These are phyloP conservation scores for Leishmania lainsoni DNA, from an alignment of 208 protist species.

Conservation along the genomic window DNA sequence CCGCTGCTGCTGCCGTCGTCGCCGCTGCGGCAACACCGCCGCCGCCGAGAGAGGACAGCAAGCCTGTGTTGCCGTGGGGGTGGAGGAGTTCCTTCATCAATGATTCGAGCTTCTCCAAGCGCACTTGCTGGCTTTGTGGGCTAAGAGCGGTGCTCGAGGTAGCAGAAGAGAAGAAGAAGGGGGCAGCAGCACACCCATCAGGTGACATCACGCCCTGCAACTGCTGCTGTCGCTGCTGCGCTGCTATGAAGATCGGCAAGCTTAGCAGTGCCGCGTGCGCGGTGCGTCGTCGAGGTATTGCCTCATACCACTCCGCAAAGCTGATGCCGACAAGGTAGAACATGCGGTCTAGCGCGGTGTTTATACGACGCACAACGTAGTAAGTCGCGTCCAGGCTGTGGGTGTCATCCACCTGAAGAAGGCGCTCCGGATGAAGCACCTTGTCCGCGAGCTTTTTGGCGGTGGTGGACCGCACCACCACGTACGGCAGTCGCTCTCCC, in stretches of 20 bases:
- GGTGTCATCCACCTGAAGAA: slow-evolving; percentile 41
- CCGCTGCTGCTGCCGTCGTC: background rate
- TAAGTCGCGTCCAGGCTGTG: slow-evolving; percentile 65
- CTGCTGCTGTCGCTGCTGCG: slow-evolving; percentile 13
- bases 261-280: slow-evolving; percentile 29
- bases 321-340: slow-evolving; percentile 78
- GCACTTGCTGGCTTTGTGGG: background rate
- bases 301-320: slow-evolving; percentile 55
- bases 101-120: background rate
- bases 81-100: slow-evolving; percentile 5
- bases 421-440: slow-evolving; percentile 60
- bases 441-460: slow-evolving; percentile 25
- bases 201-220: background rate
- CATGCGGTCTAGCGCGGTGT: slow-evolving; percentile 78
- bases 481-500: slow-evolving; percentile 79
- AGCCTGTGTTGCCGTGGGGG: background rate
- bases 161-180: background rate
- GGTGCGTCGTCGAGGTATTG: slow-evolving; percentile 55
- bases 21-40: background rate
- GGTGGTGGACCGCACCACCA: slow-evolving; percentile 48
- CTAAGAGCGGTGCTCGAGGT: background rate
- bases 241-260: slow-evolving; percentile 22
- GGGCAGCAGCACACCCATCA: background rate
- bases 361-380: slow-evolving; percentile 81
- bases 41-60: background rate